These are phyloP conservation scores for Russula sp. DNA, from an alignment of 768 basidiomycete genomes.

Conservation along the genomic window DNA sequence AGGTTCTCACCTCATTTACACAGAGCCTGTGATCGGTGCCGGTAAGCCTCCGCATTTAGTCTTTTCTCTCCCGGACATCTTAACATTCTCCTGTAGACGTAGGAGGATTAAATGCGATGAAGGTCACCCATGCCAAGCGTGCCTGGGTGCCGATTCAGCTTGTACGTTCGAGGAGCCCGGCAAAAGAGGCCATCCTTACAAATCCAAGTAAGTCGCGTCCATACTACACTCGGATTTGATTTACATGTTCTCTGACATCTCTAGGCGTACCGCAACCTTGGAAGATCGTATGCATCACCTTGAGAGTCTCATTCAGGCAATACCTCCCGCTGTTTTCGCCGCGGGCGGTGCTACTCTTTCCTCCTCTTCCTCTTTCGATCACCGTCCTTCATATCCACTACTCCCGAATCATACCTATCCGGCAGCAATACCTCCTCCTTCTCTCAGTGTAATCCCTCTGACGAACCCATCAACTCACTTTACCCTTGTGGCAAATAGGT, in stretches of 20 bases:
- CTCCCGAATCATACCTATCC: constrained; percentile 38
- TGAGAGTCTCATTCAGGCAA: constrained; percentile 78
- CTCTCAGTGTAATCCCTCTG: constrained; percentile 69
- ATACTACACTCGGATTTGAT: background rate
- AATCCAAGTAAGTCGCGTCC: constrained; percentile 62
- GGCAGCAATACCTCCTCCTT: constrained; percentile 69
- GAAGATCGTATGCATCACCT: constrained; percentile 88
- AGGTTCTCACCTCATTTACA: constrained; percentile 7
- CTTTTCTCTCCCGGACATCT: background rate
- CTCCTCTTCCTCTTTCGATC: constrained; percentile 31
- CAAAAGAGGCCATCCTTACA: constrained; percentile 80
- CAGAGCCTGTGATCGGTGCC: constrained; percentile 87
- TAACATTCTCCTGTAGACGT: constrained; percentile 42
- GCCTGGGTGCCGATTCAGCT: constrained; percentile 71
- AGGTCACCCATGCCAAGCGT: constrained; percentile 84
- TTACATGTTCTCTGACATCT: background rate
- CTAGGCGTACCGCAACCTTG: constrained; percentile 71
- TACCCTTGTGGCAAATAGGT: constrained; percentile 38
- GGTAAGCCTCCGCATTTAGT: constrained; percentile 44
- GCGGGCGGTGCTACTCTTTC: constrained; percentile 43
- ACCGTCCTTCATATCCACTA: constrained; percentile 34
- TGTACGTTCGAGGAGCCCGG: constrained; percentile 88
- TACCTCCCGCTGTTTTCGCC: constrained; percentile 74
- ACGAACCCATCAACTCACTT: constrained; percentile 80
- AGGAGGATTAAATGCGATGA: constrained; percentile 85